Conservation (phyloP, 495 filamentous ascomycete genomes). For the Pyronema domesticum region DNA sequence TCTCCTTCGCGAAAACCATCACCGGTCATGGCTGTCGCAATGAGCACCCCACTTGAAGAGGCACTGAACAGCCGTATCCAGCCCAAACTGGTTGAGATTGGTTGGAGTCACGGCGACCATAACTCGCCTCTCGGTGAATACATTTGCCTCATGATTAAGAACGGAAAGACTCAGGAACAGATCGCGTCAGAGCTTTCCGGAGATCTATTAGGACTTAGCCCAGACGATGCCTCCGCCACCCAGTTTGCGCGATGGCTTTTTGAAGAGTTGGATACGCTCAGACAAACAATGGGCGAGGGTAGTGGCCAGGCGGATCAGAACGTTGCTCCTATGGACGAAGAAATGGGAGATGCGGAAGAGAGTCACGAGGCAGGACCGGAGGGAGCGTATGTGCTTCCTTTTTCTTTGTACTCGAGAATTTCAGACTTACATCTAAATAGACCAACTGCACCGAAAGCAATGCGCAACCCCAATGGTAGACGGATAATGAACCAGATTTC, state of each 20-base stretch:
- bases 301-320: slow-evolving; percentile 14
- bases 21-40: slow-evolving; percentile 46
- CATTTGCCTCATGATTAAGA: slow-evolving; percentile 88
- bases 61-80: slow-evolving; percentile 64
- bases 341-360: slow-evolving; percentile 48
- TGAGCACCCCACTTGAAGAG: slow-evolving; percentile 62
- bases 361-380: slow-evolving; percentile 37
- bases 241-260: slow-evolving; percentile 88
- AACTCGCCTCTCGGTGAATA: slow-evolving; percentile 83
- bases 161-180: slow-evolving; percentile 77
- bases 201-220: slow-evolving; percentile 66
- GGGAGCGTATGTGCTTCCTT: slow-evolving; percentile 46
- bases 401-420: not conserved
- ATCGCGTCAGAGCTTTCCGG: slow-evolving; percentile 77
- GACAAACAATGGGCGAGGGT: slow-evolving; percentile 23
- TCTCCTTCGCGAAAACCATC: not conserved
- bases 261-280: slow-evolving; percentile 49
- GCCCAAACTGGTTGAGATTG: slow-evolving; percentile 86
- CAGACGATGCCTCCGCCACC: slow-evolving; percentile 63
- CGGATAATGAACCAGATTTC: slow-evolving; percentile 77
- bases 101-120: slow-evolving; percentile 68
- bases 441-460: slow-evolving; percentile 86
- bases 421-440: slow-evolving; percentile 28
- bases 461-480: slow-evolving; percentile 57
- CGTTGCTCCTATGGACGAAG: slow-evolving; percentile 33